These are phyloP conservation scores for Acanthamoeba castellanii DNA, from an alignment of 208 protist species.

Conservation along the genomic window DNA sequence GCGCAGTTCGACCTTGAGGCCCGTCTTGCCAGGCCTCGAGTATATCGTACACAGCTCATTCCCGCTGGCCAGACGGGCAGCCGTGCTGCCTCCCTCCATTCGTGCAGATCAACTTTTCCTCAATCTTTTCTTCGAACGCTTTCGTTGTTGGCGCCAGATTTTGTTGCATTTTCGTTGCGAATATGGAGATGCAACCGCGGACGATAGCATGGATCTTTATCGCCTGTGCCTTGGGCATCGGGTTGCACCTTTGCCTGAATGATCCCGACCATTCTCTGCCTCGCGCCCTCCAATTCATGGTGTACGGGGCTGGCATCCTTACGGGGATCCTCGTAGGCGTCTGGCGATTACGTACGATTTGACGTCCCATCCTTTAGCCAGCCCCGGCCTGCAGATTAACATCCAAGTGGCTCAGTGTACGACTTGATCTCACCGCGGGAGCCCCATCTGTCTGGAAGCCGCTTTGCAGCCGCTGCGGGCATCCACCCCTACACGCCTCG, in stretches of 20 bases:
- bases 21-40: neutral
- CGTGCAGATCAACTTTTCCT: neutral
- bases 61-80: neutral
- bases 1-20: slow-evolving; percentile 23
- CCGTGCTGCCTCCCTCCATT: neutral
- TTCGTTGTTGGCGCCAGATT: neutral
- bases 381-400: neutral
- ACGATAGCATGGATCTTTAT: slow-evolving; percentile 5
- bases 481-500: slow-evolving; percentile 34
- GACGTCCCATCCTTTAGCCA: neutral
- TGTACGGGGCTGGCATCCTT: neutral
- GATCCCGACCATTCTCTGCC: neutral
- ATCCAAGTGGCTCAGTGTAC: neutral
- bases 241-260: neutral
- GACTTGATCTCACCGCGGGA: slow-evolving; percentile 13
- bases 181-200: neutral
- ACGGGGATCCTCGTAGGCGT: neutral
- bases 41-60: neutral
- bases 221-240: neutral
- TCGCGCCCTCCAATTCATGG: slow-evolving; percentile 6
- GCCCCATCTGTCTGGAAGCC: slow-evolving; percentile 32
- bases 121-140: neutral
- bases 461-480: slow-evolving; percentile 56
- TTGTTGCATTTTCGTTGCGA: neutral
- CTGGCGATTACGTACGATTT: neutral